Conservation (phyloP, 140 eudicot species). For the Anethum foeniculum region DNA sequence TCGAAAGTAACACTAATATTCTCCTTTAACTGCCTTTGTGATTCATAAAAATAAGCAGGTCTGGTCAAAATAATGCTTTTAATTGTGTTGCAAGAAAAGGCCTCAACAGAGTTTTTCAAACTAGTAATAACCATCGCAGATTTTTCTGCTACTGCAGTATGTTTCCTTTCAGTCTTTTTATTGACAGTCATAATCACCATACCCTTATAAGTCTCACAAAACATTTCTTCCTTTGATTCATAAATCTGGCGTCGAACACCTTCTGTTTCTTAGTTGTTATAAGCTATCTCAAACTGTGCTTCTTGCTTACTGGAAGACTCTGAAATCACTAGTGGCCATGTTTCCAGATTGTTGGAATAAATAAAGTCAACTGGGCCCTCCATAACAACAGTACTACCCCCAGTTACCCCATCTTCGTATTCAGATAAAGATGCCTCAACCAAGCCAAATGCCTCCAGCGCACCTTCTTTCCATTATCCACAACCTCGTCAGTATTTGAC, state of each 20-base stretch:
- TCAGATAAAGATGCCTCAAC: slow-evolving; percentile 15
- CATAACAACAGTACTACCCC: slow-evolving; percentile 9
- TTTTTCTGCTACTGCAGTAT: too few relatives aligned
- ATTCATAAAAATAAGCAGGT: too few relatives aligned
- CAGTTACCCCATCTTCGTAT: slow-evolving; percentile 10
- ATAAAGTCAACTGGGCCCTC: slow-evolving; percentile 19
- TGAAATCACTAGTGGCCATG: slow-evolving; percentile 9
- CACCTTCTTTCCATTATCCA: too few relatives aligned
- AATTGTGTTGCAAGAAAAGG: too few relatives aligned
- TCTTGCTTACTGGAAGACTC: slow-evolving; percentile 19
- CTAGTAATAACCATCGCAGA: too few relatives aligned
- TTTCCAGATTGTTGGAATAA: slow-evolving; percentile 13
- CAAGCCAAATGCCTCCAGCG: slow-evolving; percentile 9
- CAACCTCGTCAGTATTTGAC: too few relatives aligned
- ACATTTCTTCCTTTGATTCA: slow-evolving; percentile 9
- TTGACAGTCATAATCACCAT: too few relatives aligned
- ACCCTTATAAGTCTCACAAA: neutral
- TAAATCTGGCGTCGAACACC: neutral
- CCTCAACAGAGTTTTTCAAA: too few relatives aligned
- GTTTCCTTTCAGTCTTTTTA: too few relatives aligned
- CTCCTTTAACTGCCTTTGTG: too few relatives aligned
- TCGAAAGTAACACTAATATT: too few relatives aligned
- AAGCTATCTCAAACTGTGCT: slow-evolving; percentile 13
- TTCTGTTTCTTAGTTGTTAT: slow-evolving; percentile 14
- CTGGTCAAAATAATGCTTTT: too few relatives aligned